phyloP scores from a whole-genome alignment of 2,329 filamentous ascomycete genomes.

The Claviceps sp. region DNA sequence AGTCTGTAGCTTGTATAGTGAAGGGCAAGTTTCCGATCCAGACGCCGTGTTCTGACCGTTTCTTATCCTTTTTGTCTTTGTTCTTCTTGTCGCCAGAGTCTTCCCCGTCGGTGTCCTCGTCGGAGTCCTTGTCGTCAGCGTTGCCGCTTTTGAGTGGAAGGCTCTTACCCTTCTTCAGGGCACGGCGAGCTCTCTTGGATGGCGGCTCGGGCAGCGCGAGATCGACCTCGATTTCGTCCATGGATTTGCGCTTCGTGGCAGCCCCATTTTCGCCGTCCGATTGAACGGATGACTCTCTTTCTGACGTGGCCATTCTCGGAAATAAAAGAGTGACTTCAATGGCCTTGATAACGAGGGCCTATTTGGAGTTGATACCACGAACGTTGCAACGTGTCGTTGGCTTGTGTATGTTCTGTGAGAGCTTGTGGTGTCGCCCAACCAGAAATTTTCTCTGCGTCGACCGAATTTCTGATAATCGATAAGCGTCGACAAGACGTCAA shows the following conservation, averaged over 20 bases:
- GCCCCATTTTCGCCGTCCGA: constrained; percentile 7
- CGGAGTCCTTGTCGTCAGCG: constrained; percentile 19
- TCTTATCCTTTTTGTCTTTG: constrained; percentile 30
- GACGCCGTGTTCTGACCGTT: constrained; percentile 68
- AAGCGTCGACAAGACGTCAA: not conserved
- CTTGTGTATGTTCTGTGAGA: not conserved
- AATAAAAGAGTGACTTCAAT: not conserved
- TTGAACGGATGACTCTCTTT: constrained; percentile 3
- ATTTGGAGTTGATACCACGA: no score
- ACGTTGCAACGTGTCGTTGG: not conserved
- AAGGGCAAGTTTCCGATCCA: constrained; percentile 98
- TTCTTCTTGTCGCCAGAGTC: constrained; percentile 22
- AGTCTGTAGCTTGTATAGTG: constrained; percentile 56
- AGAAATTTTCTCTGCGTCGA: not conserved
- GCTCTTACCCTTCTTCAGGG: constrained; percentile 70
- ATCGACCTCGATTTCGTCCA: constrained; percentile 78
- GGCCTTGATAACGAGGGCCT: not conserved
- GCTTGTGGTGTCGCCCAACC: not conserved
- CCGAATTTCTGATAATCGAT: not conserved
- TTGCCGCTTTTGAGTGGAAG: constrained; percentile 29
- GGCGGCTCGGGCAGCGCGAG: constrained; percentile 80
- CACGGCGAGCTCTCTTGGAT: constrained; percentile 84
- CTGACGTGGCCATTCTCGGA: constrained; percentile 7
- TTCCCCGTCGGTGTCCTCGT: constrained; percentile 20
- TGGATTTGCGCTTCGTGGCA: constrained; percentile 52